Percentiles rank a stretch among this genome's conserved stretches.
These are phyloP conservation scores for Rhodotorula sp. DNA, from an alignment of 1,284 basidiomycete genomes.

Conservation along the genomic window DNA sequence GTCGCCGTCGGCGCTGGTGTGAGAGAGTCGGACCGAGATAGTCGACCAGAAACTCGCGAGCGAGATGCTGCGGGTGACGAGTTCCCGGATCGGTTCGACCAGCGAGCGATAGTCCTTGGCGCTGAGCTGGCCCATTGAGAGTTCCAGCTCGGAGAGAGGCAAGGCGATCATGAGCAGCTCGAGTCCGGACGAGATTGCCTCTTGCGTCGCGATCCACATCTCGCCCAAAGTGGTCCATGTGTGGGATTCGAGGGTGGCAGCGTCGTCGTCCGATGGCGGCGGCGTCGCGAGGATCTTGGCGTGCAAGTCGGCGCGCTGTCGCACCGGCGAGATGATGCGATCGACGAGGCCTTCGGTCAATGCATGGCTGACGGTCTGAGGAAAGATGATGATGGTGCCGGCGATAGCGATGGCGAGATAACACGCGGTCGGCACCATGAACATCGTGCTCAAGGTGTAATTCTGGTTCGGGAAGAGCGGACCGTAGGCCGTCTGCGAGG, in stretches of 20 bases:
- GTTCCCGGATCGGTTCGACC: constrained; percentile 46
- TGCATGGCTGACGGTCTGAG: constrained; percentile 64
- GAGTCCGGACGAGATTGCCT: constrained; percentile 39
- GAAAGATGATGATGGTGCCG: constrained; percentile 65
- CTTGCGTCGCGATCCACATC: constrained; percentile 39
- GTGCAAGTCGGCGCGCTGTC: constrained; percentile 48
- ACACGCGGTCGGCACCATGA: constrained; percentile 58
- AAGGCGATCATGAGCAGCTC: constrained; percentile 44
- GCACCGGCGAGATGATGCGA: constrained; percentile 45
- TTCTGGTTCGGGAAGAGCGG: constrained; percentile 64
- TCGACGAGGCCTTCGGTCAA: constrained; percentile 46
- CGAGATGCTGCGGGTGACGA: constrained; percentile 41
- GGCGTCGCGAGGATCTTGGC: constrained; percentile 45
- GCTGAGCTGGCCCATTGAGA: constrained; percentile 51
- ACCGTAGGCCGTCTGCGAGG: constrained; percentile 49
- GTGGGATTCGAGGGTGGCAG: background rate
- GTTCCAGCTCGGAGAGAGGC: constrained; percentile 52
- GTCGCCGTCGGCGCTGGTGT: background rate
- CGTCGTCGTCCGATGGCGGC: background rate
- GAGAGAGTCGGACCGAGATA: background rate
- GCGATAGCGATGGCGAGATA: constrained; percentile 63
- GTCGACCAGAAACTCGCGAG: constrained; percentile 22
- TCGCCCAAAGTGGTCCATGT: constrained; percentile 44
- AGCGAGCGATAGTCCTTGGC: constrained; percentile 49
- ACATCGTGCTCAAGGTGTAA: constrained; percentile 57